A percentile compares a stretch with the other conserved stretches of the same genome.
Evolutionary conservation across 148 eudicot species (phyloP).

Genomic region (Cornus controversa): DNA sequence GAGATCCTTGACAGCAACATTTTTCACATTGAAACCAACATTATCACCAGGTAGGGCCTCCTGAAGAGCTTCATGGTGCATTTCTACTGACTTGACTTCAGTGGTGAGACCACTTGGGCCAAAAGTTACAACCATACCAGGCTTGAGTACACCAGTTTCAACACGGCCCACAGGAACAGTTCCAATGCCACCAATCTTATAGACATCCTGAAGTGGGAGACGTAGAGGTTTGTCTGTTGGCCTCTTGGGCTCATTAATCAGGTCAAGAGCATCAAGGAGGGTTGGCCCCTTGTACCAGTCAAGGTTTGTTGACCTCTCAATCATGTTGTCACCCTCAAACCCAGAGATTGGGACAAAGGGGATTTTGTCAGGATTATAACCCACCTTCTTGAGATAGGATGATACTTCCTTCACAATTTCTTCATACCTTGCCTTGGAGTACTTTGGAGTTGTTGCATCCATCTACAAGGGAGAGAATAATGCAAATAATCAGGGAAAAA

Average conservation of each 20-base stretch:
- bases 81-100: constrained; percentile 29
- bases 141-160: constrained; percentile 22
- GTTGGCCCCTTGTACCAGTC: constrained; percentile 37
- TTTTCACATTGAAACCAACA: constrained; percentile 31
- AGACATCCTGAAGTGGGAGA: constrained; percentile 30
- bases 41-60: constrained; percentile 29
- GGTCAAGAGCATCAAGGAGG: constrained; percentile 30
- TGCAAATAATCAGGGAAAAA: background rate
- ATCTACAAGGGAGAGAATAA: constrained; percentile 19
- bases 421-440: constrained; percentile 38
- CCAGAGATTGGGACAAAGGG: constrained; percentile 28
- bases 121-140: constrained; percentile 27
- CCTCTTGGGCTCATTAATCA: constrained; percentile 25
- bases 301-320: constrained; percentile 30
- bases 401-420: constrained; percentile 44
- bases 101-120: constrained; percentile 22
- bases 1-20: constrained; percentile 27
- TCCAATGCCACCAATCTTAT: constrained; percentile 31
- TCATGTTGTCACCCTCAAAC: constrained; percentile 34
- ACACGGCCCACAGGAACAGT: constrained; percentile 28
- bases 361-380: constrained; percentile 27
- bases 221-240: constrained; percentile 31
- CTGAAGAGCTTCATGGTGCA: constrained; percentile 26
- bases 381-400: constrained; percentile 37
- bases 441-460: constrained; percentile 47